Evolutionary conservation across 2,329 filamentous ascomycete genomes (phyloP).

Genomic region (Alternaria viburni): DNA sequence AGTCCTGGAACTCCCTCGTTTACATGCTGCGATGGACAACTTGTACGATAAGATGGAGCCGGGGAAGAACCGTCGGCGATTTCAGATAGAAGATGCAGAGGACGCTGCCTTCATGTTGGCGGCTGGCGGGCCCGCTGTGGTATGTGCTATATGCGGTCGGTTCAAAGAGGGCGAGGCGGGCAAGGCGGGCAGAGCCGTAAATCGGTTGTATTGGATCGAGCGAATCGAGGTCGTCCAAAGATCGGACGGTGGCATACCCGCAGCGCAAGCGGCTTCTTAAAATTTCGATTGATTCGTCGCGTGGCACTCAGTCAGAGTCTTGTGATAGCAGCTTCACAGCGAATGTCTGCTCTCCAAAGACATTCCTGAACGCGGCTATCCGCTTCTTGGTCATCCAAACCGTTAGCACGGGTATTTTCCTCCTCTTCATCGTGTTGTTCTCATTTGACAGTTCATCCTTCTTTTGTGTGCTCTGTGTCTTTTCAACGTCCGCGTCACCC

Average conservation of each 20-base stretch:
- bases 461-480: neutral
- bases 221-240: neutral
- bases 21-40: neutral
- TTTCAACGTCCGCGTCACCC: neutral
- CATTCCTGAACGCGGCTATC: constrained; percentile 20
- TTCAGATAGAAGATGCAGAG: neutral
- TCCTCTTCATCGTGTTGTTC: constrained; percentile 3
- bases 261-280: neutral
- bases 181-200: neutral
- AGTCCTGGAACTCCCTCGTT: neutral
- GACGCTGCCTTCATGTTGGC: neutral
- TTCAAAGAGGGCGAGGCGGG: neutral
- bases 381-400: constrained; percentile 28
- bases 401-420: constrained; percentile 24
- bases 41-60: neutral
- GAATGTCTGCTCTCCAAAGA: constrained; percentile 28
- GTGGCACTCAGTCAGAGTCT: constrained; percentile 2
- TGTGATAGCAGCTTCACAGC: constrained; percentile 3
- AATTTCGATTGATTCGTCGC: neutral
- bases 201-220: neutral
- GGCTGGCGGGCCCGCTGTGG: neutral
- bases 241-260: neutral
- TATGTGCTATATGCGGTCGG: neutral
- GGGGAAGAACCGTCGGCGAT: no score
- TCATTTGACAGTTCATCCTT: constrained; percentile 5